A percentile compares a stretch with the other conserved stretches of the same genome.
phyloP scores from a whole-genome alignment of 805 yeast genomes.

The Schizosaccharomyces lindneri region DNA sequence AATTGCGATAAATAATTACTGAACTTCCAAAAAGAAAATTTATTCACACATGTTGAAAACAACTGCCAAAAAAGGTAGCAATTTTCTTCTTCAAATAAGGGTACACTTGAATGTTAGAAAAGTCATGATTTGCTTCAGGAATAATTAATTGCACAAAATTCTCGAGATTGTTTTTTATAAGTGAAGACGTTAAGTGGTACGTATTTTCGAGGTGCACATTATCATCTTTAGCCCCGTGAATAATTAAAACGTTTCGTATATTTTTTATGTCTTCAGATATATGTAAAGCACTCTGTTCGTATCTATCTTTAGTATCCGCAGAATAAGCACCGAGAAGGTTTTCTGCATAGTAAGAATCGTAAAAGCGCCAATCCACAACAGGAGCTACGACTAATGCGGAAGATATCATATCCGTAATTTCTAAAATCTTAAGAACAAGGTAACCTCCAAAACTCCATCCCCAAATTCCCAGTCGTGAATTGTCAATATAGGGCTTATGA shows the following conservation, averaged over 20 bases:
- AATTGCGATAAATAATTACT: too few relatives aligned
- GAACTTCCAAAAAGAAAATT: too few relatives aligned
- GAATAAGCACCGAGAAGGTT: slow-evolving; percentile 74
- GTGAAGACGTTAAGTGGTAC: slow-evolving; percentile 22
- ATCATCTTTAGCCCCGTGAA: slow-evolving; percentile 96
- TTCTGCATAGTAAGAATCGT: slow-evolving; percentile 74
- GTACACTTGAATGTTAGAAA: background rate
- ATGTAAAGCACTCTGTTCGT: slow-evolving; percentile 29
- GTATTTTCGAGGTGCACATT: slow-evolving; percentile 89
- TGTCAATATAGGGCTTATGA: slow-evolving; percentile 31
- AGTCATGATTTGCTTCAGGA: background rate
- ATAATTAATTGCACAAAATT: background rate
- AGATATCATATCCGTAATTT: slow-evolving; percentile 52
- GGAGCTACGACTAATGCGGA: slow-evolving; percentile 92
- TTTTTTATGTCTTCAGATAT: slow-evolving; percentile 30
- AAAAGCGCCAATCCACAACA: slow-evolving; percentile 78
- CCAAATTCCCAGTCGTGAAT: slow-evolving; percentile 57
- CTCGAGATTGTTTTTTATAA: background rate
- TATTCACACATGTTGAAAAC: background rate
- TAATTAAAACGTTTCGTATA: slow-evolving; percentile 45
- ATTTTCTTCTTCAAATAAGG: background rate
- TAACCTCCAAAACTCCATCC: slow-evolving; percentile 98
- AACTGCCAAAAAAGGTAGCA: background rate
- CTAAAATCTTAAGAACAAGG: slow-evolving; percentile 71
- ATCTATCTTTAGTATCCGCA: slow-evolving; percentile 32